Percentiles rank a stretch among this genome's conserved stretches.
phyloP scores from a whole-genome alignment of 176 grass and related monocot species.

The Carex cristatella region DNA sequence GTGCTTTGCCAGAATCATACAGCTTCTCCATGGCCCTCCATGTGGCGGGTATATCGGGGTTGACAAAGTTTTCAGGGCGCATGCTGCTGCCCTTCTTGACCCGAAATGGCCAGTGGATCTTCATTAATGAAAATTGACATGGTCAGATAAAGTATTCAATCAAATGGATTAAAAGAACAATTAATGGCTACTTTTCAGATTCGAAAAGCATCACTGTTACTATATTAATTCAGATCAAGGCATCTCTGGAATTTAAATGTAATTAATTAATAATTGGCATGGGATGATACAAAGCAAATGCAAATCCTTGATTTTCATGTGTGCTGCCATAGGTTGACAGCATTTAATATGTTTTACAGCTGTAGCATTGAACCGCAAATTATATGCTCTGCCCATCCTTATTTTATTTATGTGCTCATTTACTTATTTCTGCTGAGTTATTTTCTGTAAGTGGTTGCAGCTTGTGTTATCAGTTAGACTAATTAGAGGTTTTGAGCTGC shows the following conservation, averaged over 20 bases:
- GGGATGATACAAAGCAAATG: background rate
- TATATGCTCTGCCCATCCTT: background rate
- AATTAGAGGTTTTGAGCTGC: background rate
- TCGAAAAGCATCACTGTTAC: background rate
- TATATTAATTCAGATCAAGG: background rate
- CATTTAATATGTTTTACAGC: background rate
- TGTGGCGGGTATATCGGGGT: conserved; percentile 38
- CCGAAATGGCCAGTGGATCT: conserved; percentile 51
- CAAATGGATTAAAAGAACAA: background rate
- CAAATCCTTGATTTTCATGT: background rate
- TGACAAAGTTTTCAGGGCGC: conserved; percentile 40
- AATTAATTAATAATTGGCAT: background rate
- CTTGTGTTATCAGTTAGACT: background rate
- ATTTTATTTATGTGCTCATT: background rate
- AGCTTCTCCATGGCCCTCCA: conserved; percentile 48
- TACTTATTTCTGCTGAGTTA: background rate
- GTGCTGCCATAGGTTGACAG: background rate
- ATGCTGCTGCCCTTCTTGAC: conserved; percentile 35
- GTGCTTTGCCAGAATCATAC: conserved; percentile 54
- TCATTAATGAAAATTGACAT: background rate
- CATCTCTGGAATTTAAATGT: background rate
- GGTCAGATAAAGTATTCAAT: background rate
- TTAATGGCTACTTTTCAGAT: background rate
- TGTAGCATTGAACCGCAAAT: background rate
- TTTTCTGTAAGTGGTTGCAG: background rate